Base-by-base conservation (phyloP, 805 yeast species). In the Metschnikowia rubicola region DNA sequence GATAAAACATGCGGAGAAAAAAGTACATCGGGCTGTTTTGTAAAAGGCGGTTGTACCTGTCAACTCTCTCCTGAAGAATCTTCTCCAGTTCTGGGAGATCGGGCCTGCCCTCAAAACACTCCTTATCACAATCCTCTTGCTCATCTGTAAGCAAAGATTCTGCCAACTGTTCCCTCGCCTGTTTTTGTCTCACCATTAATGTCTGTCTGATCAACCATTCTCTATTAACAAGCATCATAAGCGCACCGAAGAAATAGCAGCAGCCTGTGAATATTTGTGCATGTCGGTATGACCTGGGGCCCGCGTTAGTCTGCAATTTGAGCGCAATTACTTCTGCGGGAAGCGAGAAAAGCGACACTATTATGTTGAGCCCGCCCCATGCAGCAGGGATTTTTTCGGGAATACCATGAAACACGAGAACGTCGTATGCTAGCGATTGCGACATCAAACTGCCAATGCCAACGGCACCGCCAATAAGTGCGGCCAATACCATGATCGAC, bases 221-320 rank as follows among this genome's bases (percentile, higher is more conserved):
- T 52, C 90, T 68, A 17, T 80, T 65, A 0, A 78, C 64, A 1
- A 79, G 48, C 45, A 77, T 62, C 28, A 79, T 47, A 3, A 79
- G 6, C 10, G 75, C 57, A 0, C 77, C 76, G 10, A 62, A 63
- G n/a, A 75, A 57, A 52, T 74, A 77, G 39, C 77, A 61, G 15
- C 71, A 56, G 2, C 86, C 88, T 4, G 81, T 75, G 59, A 81
- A 82, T 1, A 82, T 69, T 56, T 83, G 88, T 1, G 85, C 73
- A 53, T 83, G 74, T 32, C 78, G 63, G 54, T 77, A 84, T 2
- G 88, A 47, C 4, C 36, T 38, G 21, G 50, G 38, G 8, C 50
- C 50, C 9, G 44, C 41, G 28, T 47, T 44, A 4, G 39, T 37
- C n/a, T 45, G 47, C 40, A 55, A 52, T 37, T 50, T 50, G 15